Base-by-base conservation (phyloP, 352 stramenopile genomes). In the Phytophthora multivora region DNA sequence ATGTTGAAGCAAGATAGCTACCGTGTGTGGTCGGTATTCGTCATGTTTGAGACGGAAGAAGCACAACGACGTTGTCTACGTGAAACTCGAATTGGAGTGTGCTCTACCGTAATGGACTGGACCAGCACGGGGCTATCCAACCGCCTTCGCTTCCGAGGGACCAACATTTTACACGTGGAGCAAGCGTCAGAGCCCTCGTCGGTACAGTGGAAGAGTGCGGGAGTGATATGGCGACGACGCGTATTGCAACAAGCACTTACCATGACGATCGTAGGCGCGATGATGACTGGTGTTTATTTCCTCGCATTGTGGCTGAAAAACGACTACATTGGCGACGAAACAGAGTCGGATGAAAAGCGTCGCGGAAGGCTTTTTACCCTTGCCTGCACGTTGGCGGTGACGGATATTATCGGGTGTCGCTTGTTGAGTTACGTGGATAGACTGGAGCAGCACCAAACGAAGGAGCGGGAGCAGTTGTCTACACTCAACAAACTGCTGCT, bases 401-500 rank as follows among this genome's bases (percentile, higher is more conserved):
- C 77, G 0, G 82, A 91, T 51, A 66, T 89, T 49, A 53, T 90
- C 15, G 74, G 85, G 13, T 89, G 80, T 64, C 83, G 89, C 12
- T 46, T 88, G 28, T 54, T 90, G 13, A 71, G 71, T 19, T 89
- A 89, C 55, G 66, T 80, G 19, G 69, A 91, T 42, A 67, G 75
- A 35, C 66, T 86, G 3, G 75, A 88, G 45, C 69, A 87, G 39
- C 75, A 88, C 40, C 76, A 88, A 54, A 89, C 77, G 19, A 85
- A 88, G 49, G 73, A 88, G 31, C 76, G 79, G 40, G 76, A 87
- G 56, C 84, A 93, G 55, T 51, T 90, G 18, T 91, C 82, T 28
- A 81, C 80, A 48, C 73, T 93, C n/a, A 89, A 91, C 63, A 93
- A 93, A 51, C 69, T 93, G 26, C 58, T 93, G 36, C 58, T 91